Percentiles rank a stretch among this genome's conserved stretches.
Evolutionary conservation across 495 filamentous ascomycete species (phyloP).

Genomic region (Penicillium egyptiacum): DNA sequence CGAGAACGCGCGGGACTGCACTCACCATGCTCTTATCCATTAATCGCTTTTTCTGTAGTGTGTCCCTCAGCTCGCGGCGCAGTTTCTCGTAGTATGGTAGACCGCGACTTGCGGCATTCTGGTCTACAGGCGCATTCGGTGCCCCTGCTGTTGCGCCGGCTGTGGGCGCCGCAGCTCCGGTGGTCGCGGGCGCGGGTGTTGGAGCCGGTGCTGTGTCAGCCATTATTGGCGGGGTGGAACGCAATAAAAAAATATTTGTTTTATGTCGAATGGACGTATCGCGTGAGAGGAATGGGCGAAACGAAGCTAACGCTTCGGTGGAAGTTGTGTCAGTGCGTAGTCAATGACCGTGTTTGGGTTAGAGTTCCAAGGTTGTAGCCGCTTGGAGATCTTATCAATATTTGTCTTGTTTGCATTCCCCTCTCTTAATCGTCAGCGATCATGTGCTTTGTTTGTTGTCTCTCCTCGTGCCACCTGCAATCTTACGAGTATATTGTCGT

Average conservation of each 20-base stretch:
- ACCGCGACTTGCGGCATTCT: constrained; percentile 43
- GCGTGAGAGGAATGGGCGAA: neutral
- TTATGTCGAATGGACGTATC: neutral
- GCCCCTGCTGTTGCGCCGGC: constrained; percentile 27
- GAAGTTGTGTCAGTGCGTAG: neutral
- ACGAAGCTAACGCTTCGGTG: neutral
- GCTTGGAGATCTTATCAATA: constrained; percentile 33
- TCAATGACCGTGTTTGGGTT: constrained; percentile 21
- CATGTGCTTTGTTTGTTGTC: constrained; percentile 17
- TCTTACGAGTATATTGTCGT: constrained; percentile 2
- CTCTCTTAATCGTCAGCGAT: constrained; percentile 9
- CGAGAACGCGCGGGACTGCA: constrained; percentile 7
- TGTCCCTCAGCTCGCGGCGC: constrained; percentile 65
- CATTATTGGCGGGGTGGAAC: constrained; percentile 35
- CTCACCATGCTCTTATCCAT: constrained; percentile 67
- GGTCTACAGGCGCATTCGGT: constrained; percentile 34
- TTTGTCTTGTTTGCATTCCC: constrained; percentile 46
- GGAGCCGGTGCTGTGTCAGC: constrained; percentile 53
- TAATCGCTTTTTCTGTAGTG: constrained; percentile 63
- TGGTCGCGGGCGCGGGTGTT: constrained; percentile 23
- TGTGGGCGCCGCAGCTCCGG: constrained; percentile 22
- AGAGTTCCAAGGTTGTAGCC: constrained; percentile 8
- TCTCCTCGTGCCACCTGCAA: neutral
- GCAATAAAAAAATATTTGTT: neutral
- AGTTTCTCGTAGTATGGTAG: constrained; percentile 74